phyloP scores from a whole-genome alignment of 305 asterid genomes.

The Striga hermonthica region DNA sequence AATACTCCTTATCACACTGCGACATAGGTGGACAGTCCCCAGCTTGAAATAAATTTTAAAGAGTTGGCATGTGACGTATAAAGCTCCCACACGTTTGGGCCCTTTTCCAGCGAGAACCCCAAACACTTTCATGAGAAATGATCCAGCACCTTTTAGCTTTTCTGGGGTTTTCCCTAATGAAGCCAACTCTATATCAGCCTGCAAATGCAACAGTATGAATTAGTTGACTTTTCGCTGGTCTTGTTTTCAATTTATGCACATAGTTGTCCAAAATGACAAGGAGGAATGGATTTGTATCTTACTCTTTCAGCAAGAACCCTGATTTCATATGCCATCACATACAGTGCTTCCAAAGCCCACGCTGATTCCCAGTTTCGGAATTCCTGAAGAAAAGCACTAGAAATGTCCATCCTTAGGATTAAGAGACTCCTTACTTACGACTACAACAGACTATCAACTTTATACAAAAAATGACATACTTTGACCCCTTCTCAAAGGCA shows the following conservation, averaged over 20 bases:
- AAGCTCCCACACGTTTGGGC: slow-evolving; percentile 89
- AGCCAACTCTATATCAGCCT: slow-evolving; percentile 93
- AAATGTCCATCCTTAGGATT: slow-evolving; percentile 52
- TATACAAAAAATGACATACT: slow-evolving; percentile 48
- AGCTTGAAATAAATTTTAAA: slow-evolving; percentile 91
- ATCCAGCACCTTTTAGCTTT: slow-evolving; percentile 87
- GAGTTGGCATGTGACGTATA: slow-evolving; percentile 87
- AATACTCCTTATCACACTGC: slow-evolving; percentile 93
- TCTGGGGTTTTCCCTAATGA: slow-evolving; percentile 82
- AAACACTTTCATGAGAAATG: slow-evolving; percentile 94
- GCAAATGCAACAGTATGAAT: slow-evolving; percentile 39
- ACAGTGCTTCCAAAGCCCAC: slow-evolving; percentile 93
- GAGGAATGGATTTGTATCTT: slow-evolving; percentile 31
- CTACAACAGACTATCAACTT: slow-evolving; percentile 24
- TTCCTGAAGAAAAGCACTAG: slow-evolving; percentile 94
- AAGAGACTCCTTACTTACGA: slow-evolving; percentile 47
- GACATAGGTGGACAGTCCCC: slow-evolving; percentile 88
- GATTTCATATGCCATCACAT: slow-evolving; percentile 76
- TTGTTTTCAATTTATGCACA: neutral
- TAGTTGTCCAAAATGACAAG: slow-evolving; percentile 17
- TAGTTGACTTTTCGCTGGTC: slow-evolving; percentile 27
- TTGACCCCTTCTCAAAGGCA: slow-evolving; percentile 88
- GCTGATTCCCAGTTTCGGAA: slow-evolving; percentile 96
- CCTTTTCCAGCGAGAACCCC: slow-evolving; percentile 98
- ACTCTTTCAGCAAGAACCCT: slow-evolving; percentile 94